Conservation (phyloP, 2,329 filamentous ascomycete species). For the Blumeria graminis region DNA sequence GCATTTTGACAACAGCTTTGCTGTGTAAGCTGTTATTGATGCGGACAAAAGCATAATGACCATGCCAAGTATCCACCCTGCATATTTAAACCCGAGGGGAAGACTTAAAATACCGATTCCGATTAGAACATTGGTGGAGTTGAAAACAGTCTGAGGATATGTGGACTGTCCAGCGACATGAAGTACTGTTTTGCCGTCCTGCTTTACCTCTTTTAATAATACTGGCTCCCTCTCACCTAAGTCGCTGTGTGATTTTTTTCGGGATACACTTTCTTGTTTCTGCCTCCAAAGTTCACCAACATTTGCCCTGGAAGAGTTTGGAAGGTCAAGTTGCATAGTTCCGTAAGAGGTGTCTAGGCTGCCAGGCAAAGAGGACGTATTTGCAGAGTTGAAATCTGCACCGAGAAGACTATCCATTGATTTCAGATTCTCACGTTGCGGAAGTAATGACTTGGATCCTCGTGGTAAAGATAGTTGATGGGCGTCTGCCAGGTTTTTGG, state of each 20-base stretch:
- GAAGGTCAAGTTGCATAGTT: constrained; percentile 19
- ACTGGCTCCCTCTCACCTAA: constrained; percentile 39
- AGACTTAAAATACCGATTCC: constrained; percentile 76
- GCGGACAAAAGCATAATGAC: constrained; percentile 51
- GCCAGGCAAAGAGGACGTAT: constrained; percentile 44
- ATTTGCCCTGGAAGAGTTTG: constrained; percentile 23
- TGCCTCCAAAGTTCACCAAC: constrained; percentile 27
- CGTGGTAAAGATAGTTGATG: neutral
- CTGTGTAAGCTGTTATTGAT: constrained; percentile 61
- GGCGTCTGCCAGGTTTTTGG: neutral
- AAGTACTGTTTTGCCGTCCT: constrained; percentile 64
- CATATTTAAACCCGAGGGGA: constrained; percentile 66
- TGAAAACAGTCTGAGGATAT: constrained; percentile 84
- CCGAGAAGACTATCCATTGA: constrained; percentile 15
- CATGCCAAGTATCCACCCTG: constrained; percentile 71
- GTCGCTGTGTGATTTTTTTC: neutral
- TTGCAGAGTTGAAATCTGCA: constrained; percentile 28
- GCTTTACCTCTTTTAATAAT: constrained; percentile 71
- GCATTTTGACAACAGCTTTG: constrained; percentile 62
- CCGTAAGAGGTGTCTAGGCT: constrained; percentile 43
- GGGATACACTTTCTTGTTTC: constrained; percentile 17
- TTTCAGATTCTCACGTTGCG: constrained; percentile 6
- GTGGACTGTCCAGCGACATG: constrained; percentile 86
- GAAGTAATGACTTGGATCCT: constrained; percentile 5
- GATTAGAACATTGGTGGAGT: constrained; percentile 62